These are phyloP conservation scores for Pyrus bretschneideri DNA, from an alignment of 306 rosid species.

Conservation along the genomic window DNA sequence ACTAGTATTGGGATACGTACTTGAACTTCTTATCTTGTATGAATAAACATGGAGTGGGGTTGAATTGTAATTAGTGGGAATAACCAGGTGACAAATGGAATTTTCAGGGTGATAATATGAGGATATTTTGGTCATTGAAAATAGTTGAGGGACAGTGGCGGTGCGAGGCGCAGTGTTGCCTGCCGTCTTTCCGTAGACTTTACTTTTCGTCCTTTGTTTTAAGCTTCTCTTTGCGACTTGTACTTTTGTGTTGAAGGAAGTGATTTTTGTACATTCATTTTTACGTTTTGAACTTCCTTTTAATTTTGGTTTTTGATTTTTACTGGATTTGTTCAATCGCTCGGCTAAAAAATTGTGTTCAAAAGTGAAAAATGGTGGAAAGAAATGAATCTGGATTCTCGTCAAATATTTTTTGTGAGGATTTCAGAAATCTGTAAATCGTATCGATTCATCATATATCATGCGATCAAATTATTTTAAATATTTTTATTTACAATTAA, in stretches of 20 bases:
- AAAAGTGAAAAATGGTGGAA: not conserved
- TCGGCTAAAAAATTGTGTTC: not conserved
- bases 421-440: no score
- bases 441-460: no score
- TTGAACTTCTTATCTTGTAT: not conserved
- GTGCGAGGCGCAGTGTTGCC: not conserved
- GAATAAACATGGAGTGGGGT: not conserved
- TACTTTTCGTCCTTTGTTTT: not conserved
- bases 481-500: no score
- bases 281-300: no score
- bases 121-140: not conserved
- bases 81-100: not conserved
- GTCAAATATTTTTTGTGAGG: no score
- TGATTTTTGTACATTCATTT: not conserved
- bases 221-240: not conserved
- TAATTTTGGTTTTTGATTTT: no score
- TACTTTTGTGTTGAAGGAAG: not conserved
- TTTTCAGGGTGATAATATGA: not conserved
- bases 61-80: conserved; percentile 11
- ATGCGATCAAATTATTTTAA: no score
- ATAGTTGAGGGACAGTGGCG: not conserved
- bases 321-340: no score
- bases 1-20: not conserved
- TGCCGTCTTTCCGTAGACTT: no score
- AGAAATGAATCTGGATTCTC: no score